Conservation (phyloP, 345 rosid species). For the Murraya koenigii region DNA sequence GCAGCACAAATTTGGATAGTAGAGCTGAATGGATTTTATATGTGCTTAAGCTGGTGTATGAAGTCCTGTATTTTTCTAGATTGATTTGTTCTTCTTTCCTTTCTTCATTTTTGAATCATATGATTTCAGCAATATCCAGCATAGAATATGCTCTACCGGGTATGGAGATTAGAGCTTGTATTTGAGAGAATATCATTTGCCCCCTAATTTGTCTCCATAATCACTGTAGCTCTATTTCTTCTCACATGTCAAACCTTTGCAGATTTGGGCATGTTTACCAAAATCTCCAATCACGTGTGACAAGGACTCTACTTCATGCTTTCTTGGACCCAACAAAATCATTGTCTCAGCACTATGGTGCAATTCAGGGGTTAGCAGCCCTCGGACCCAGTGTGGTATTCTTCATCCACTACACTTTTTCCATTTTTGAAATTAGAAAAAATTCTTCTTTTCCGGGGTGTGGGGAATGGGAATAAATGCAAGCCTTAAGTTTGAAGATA, state of each 20-base stretch:
- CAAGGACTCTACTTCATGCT: slow-evolving; percentile 80
- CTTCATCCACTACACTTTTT: slow-evolving; percentile 10
- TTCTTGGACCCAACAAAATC: slow-evolving; percentile 83
- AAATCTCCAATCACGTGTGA: slow-evolving; percentile 71
- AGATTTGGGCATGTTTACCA: slow-evolving; percentile 90
- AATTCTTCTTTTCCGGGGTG: background rate
- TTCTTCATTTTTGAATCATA: background rate
- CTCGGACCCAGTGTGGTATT: slow-evolving; percentile 82
- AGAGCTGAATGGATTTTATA: background rate
- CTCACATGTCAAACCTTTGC: slow-evolving; percentile 22
- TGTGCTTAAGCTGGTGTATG: background rate
- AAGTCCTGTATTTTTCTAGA: background rate
- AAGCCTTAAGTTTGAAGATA: background rate
- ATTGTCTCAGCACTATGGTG: slow-evolving; percentile 86
- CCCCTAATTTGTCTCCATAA: slow-evolving; percentile 4
- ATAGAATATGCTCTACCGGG: background rate
- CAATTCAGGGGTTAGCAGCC: slow-evolving; percentile 81
- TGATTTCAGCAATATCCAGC: background rate
- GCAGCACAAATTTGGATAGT: background rate
- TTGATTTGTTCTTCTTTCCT: background rate
- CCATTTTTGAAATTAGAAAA: background rate
- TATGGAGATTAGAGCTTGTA: background rate
- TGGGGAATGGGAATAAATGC: background rate
- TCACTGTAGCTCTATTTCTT: slow-evolving; percentile 5
- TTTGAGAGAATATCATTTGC: background rate